These are phyloP conservation scores for Ascochyta rabiei DNA, from an alignment of 2,329 filamentous ascomycete genomes.

Conservation along the genomic window DNA sequence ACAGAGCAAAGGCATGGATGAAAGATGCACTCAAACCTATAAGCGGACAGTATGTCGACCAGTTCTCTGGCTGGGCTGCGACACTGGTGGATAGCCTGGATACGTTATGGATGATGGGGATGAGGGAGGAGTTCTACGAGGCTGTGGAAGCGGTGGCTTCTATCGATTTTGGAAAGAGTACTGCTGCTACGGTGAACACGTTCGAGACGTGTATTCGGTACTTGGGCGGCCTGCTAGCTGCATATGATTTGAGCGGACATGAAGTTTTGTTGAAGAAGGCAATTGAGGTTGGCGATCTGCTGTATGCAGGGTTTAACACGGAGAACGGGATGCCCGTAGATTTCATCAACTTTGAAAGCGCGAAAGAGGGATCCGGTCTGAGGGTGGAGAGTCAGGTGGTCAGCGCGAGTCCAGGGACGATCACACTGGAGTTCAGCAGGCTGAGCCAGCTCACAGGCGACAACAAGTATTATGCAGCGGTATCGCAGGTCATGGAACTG, in stretches of 20 bases:
- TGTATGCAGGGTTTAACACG: conserved; percentile 85
- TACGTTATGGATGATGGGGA: conserved; percentile 84
- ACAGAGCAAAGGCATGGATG: conserved; percentile 68
- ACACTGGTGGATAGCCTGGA: conserved; percentile 71
- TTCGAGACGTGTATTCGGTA: conserved; percentile 95
- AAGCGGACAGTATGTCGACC: conserved; percentile 58
- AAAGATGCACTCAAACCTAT: conserved; percentile 68
- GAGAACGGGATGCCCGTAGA: conserved; percentile 86
- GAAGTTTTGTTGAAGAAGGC: conserved; percentile 75
- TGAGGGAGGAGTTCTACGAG: conserved; percentile 79
- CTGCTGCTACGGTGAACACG: conserved; percentile 74
- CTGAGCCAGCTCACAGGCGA: conserved; percentile 84
- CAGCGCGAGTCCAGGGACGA: conserved; percentile 60
- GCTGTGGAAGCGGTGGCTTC: conserved; percentile 70
- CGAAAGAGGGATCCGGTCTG: conserved; percentile 54
- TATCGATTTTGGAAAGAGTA: conserved; percentile 83
- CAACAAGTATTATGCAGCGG: conserved; percentile 85
- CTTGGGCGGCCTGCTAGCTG: conserved; percentile 80
- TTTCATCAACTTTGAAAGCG: conserved; percentile 52
- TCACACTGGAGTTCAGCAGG: conserved; percentile 88
- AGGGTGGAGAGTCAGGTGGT: conserved; percentile 60
- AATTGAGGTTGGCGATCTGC: conserved; percentile 75
- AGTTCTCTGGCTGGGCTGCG: conserved; percentile 71
- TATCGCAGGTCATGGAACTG: conserved; percentile 82
- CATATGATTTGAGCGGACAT: conserved; percentile 85